Conservation (phyloP, 108 stramenopile genomes). For the Epipyxis sp. region DNA sequence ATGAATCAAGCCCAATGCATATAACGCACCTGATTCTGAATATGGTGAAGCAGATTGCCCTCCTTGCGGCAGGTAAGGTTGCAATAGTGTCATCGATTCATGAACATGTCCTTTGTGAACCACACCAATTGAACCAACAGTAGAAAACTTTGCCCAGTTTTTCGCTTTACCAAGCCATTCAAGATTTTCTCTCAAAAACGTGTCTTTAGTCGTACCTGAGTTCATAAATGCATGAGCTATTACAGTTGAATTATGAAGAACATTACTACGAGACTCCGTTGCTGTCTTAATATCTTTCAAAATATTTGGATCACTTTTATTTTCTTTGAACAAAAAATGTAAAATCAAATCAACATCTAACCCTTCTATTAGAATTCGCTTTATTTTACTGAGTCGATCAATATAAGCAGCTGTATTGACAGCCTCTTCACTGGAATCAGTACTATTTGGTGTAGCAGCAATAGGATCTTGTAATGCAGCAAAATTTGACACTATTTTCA, state of each 20-base stretch:
- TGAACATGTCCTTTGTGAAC: conserved; percentile 93
- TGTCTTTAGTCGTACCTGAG: conserved; percentile 91
- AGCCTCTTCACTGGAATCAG: not conserved
- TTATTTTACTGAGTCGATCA: conserved; percentile 48
- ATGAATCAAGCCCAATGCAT: conserved; percentile 95
- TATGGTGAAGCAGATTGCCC: conserved; percentile 76
- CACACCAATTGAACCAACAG: conserved; percentile 91
- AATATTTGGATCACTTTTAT: conserved; percentile 46
- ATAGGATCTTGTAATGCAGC: not conserved
- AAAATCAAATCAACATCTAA: conserved; percentile 77
- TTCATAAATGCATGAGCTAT: conserved; percentile 84
- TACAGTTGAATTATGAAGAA: conserved; percentile 91
- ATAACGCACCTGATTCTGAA: conserved; percentile 90
- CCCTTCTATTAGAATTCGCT: conserved; percentile 67
- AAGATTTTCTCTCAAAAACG: conserved; percentile 90
- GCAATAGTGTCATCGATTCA: conserved; percentile 87
- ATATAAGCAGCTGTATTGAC: conserved; percentile 7
- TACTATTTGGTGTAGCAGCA: not conserved
- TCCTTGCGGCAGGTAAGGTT: conserved; percentile 91
- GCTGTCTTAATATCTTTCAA: conserved; percentile 45
- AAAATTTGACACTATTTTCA: conserved; percentile 58
- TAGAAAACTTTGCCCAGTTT: conserved; percentile 99
- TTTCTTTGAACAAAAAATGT: conserved; percentile 79
- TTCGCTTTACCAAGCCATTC: conserved; percentile 98
- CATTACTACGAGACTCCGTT: conserved; percentile 65